phyloP scores from a whole-genome alignment of 2,329 filamentous ascomycete genomes.

The Alternaria conjuncta region DNA sequence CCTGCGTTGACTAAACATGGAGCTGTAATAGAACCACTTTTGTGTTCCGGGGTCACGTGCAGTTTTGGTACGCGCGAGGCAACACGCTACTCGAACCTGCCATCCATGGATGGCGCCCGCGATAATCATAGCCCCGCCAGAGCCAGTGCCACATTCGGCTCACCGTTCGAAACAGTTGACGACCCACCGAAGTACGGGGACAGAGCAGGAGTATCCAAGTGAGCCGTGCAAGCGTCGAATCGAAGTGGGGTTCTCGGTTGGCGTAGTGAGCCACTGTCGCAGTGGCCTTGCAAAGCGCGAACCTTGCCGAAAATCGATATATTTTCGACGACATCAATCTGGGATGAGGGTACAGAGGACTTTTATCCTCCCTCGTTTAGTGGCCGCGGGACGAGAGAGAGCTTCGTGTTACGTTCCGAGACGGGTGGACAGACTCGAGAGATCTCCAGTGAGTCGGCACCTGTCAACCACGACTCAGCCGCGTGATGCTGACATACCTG shows the following conservation, averaged over 20 bases:
- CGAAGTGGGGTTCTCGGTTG: constrained; percentile 1
- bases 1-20: constrained; percentile 9
- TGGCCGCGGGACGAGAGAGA: neutral
- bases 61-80: neutral
- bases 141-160: constrained; percentile 14
- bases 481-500: constrained; percentile 28
- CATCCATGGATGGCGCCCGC: constrained; percentile 1
- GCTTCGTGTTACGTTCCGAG: constrained; percentile 3
- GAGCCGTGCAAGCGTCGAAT: neutral
- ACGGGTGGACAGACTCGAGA: constrained; percentile 12
- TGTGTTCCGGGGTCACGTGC: constrained; percentile 6
- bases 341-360: constrained; percentile 13
- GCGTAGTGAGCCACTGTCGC: constrained; percentile 5
- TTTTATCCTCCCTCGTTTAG: constrained; percentile 1
- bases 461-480: constrained; percentile 32
- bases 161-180: constrained; percentile 14
- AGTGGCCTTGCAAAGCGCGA: constrained; percentile 3
- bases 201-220: neutral
- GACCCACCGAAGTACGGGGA: constrained; percentile 1
- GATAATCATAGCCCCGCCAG: constrained; percentile 10
- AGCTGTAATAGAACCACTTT: constrained; percentile 17
- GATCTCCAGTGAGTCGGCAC: constrained; percentile 12
- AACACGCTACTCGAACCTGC: neutral
- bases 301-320: constrained; percentile 19
- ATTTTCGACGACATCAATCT: constrained; percentile 7